Percentiles rank a stretch among this genome's conserved stretches.
Evolutionary conservation across 129 eudicot genomes (phyloP).

Genomic region (Centella asiatica): DNA sequence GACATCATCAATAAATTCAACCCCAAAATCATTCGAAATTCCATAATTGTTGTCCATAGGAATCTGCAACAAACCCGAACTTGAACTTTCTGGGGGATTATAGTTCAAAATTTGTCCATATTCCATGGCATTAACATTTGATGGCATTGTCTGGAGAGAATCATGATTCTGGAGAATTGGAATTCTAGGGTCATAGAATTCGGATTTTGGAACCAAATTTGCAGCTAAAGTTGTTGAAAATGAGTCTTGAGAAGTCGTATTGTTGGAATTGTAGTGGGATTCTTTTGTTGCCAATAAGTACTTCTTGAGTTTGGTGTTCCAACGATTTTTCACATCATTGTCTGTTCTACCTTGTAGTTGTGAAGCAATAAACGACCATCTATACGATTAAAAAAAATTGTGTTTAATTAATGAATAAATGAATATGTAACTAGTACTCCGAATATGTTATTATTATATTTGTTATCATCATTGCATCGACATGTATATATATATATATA

Average conservation of each 20-base stretch:
- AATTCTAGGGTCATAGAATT: not conserved
- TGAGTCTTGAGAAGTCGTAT: not conserved
- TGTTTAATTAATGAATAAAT: too few species aligned
- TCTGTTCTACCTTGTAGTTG: slow-evolving; percentile 78
- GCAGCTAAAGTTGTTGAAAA: not conserved
- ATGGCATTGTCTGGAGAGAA: slow-evolving; percentile 1
- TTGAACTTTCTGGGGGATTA: not conserved
- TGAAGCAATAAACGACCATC: slow-evolving; percentile 82
- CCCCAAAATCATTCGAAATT: slow-evolving; percentile 1
- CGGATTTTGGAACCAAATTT: not conserved
- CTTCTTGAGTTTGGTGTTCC: slow-evolving; percentile 82
- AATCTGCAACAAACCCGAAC: not conserved
- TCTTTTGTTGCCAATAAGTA: slow-evolving; percentile 26
- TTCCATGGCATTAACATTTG: not conserved
- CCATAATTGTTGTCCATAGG: slow-evolving; percentile 11
- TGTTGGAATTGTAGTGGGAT: not conserved
- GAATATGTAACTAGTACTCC: too few species aligned
- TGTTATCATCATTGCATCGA: too few species aligned
- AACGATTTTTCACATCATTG: slow-evolving; percentile 78
- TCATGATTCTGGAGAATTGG: not conserved
- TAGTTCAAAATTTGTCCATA: not conserved
- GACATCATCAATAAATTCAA: not conserved
- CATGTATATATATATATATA: not conserved
- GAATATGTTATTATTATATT: too few species aligned
- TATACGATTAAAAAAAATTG: not conserved